Conservation (phyloP, 495 filamentous ascomycete species). For the Podospora anserina region DNA sequence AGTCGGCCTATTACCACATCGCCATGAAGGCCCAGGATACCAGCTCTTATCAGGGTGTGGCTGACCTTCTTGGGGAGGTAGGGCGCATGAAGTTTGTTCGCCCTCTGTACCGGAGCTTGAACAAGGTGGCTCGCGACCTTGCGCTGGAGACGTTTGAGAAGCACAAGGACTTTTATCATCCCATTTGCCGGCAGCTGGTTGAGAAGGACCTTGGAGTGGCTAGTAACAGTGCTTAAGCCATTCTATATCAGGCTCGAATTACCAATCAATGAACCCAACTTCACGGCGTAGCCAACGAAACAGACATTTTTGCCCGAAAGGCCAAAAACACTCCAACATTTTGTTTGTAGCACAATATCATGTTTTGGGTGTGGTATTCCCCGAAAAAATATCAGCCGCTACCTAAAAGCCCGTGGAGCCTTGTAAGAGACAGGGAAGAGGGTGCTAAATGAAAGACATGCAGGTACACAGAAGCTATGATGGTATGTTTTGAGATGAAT, state of each 20-base stretch:
- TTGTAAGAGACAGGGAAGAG: not conserved
- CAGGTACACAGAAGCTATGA: not conserved
- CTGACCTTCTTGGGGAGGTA: slow-evolving; percentile 71
- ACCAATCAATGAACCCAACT: not conserved
- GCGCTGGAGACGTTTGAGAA: slow-evolving; percentile 81
- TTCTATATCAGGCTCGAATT: not conserved
- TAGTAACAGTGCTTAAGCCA: not conserved
- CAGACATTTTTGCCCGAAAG: not conserved
- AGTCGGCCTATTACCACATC: slow-evolving; percentile 70
- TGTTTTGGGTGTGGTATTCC: not conserved
- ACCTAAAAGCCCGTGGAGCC: not conserved
- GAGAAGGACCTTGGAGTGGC: slow-evolving; percentile 70
- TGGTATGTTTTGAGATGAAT: not conserved
- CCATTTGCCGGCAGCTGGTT: slow-evolving; percentile 79
- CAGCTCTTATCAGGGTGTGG: slow-evolving; percentile 62
- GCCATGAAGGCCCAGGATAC: slow-evolving; percentile 70
- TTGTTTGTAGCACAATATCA: not conserved
- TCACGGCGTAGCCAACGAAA: not conserved
- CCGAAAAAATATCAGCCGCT: too few relatives aligned
- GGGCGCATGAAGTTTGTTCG: slow-evolving; percentile 97
- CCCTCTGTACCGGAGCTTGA: slow-evolving; percentile 72
- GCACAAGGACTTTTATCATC: slow-evolving; percentile 90
- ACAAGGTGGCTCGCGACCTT: slow-evolving; percentile 65
- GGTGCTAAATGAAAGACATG: not conserved
- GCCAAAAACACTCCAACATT: not conserved